A percentile compares a stretch with the other conserved stretches of the same genome.
phyloP scores from a whole-genome alignment of 495 filamentous ascomycete genomes.

The Amniculicola lignicola region DNA sequence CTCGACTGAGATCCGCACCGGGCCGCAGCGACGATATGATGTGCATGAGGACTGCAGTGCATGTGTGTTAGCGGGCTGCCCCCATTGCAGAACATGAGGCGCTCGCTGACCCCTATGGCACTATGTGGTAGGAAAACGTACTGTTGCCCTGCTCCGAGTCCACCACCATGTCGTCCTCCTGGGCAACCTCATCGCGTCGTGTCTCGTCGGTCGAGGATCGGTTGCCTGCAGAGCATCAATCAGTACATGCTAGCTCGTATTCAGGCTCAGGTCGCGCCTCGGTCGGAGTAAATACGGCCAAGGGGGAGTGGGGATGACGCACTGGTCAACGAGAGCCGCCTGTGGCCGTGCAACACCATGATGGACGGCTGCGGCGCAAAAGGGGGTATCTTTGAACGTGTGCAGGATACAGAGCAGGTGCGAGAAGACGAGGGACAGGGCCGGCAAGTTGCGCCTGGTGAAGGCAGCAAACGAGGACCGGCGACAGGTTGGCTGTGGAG shows the following conservation, averaged over 20 bases:
- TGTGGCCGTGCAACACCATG: constrained; percentile 39
- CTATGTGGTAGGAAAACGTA: no score
- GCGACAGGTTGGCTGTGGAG: neutral
- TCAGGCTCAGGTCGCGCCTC: neutral
- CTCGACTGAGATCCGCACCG: constrained; percentile 89
- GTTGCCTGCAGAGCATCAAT: constrained; percentile 41
- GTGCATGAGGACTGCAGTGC: constrained; percentile 70
- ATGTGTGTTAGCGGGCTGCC: no score
- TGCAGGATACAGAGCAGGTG: neutral
- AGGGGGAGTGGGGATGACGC: constrained; percentile 7
- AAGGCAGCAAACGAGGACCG: constrained; percentile 11
- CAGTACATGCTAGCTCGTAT: neutral
- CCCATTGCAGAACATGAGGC: no score
- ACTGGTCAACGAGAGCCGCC: constrained; percentile 36
- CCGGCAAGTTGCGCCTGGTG: neutral
- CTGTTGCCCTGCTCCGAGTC: constrained; percentile 74
- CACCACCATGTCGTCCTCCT: constrained; percentile 75
- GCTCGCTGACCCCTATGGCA: no score
- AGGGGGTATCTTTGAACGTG: neutral
- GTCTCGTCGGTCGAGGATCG: constrained; percentile 57
- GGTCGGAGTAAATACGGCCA: neutral
- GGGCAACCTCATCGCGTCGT: constrained; percentile 41
- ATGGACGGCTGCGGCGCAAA: constrained; percentile 6
- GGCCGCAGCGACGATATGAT: constrained; percentile 97
- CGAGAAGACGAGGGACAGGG: neutral